Conservation (phyloP, 2,329 filamentous ascomycete species). For the Westerdykella aurantiaca region DNA sequence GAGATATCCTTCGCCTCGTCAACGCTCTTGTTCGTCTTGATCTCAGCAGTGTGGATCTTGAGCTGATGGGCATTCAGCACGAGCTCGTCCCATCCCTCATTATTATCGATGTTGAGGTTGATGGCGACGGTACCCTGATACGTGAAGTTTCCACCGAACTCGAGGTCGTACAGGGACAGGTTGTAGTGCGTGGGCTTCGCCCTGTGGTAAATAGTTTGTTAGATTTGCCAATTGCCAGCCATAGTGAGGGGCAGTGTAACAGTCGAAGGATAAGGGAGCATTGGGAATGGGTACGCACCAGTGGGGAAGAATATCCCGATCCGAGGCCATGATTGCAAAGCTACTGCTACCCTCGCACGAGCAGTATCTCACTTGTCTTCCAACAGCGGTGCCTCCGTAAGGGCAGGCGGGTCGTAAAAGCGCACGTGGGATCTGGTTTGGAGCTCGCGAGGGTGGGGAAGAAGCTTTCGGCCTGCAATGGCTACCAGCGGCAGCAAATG, state of each 20-base stretch:
- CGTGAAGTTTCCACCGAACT: constrained; percentile 64
- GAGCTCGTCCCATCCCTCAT: constrained; percentile 61
- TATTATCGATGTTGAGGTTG: constrained; percentile 63
- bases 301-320: constrained; percentile 43
- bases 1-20: constrained; percentile 61
- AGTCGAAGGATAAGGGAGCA: neutral
- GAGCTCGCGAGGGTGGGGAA: neutral
- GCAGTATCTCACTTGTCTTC: constrained; percentile 24
- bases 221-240: constrained; percentile 6
- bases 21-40: constrained; percentile 53
- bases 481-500: neutral
- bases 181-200: constrained; percentile 83
- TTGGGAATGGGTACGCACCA: constrained; percentile 30
- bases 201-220: constrained; percentile 35
- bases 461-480: no score
- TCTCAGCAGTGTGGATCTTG: constrained; percentile 62
- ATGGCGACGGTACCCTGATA: constrained; percentile 86
- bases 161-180: constrained; percentile 73
- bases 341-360: constrained; percentile 28
- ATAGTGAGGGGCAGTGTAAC: neutral
- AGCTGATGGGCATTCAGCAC: constrained; percentile 82
- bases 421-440: constrained; percentile 14
- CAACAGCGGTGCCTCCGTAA: constrained; percentile 9
- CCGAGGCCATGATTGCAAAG: constrained; percentile 40
- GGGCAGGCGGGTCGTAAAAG: constrained; percentile 8